These are phyloP conservation scores for Dryas alaskensis DNA, from an alignment of 306 rosid genomes.

Conservation along the genomic window DNA sequence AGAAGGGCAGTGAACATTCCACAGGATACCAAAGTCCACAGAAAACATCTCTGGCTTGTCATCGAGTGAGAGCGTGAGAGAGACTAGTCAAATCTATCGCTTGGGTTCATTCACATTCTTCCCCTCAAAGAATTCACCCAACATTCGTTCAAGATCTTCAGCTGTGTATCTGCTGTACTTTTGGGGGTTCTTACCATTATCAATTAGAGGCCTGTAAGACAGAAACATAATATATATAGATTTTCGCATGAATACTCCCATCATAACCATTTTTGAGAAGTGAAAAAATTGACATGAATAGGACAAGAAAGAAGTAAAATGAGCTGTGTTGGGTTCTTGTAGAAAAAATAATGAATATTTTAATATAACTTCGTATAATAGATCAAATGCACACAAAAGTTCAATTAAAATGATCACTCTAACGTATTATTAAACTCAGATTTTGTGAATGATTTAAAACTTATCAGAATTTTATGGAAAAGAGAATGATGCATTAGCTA, in stretches of 20 bases:
- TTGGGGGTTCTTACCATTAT: constrained; percentile 82
- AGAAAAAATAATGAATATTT: background rate
- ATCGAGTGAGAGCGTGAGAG: background rate
- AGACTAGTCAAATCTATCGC: constrained; percentile 34
- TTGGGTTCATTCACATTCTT: constrained; percentile 66
- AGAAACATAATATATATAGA: constrained; percentile 1
- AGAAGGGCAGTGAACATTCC: background rate
- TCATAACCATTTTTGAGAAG: background rate
- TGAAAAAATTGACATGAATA: background rate
- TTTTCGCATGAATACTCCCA: background rate
- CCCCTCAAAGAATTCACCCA: constrained; percentile 96
- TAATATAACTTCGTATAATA: background rate
- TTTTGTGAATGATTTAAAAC: background rate
- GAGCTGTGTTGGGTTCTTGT: background rate
- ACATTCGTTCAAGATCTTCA: constrained; percentile 90
- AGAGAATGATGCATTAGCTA: too few species aligned
- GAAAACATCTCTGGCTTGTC: background rate
- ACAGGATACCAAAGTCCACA: background rate
- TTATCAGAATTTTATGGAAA: background rate
- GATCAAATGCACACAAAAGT: background rate
- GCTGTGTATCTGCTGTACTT: constrained; percentile 74
- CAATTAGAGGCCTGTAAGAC: constrained; percentile 67
- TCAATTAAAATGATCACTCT: too few species aligned
- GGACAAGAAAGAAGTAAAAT: background rate
- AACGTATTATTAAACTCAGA: background rate